A percentile compares a stretch with the other conserved stretches of the same genome.
phyloP scores from a whole-genome alignment of 371 early-diverging fungal genomes.

The Apophysomyces variabilis region DNA sequence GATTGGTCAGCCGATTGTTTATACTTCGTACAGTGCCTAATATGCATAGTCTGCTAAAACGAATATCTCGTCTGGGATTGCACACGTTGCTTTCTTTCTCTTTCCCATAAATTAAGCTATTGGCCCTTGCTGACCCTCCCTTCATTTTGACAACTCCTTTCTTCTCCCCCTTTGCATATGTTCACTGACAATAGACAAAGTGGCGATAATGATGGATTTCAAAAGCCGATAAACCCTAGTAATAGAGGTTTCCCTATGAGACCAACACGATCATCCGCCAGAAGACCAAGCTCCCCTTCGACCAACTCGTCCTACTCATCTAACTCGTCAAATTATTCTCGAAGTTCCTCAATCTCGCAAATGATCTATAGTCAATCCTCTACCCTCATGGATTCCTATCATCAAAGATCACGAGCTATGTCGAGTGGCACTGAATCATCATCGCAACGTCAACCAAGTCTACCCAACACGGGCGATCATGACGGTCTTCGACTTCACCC shows the following conservation, averaged over 20 bases:
- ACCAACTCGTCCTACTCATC: slow-evolving; percentile 6
- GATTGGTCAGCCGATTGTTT: neutral
- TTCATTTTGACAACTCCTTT: neutral
- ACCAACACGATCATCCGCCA: neutral
- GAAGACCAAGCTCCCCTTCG: neutral
- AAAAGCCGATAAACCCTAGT: neutral
- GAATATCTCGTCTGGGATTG: neutral
- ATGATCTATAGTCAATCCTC: neutral
- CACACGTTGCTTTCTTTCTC: slow-evolving; percentile 1
- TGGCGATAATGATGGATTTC: neutral
- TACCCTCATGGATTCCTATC: neutral
- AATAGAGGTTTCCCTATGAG: neutral
- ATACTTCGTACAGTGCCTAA: neutral
- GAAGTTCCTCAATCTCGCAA: neutral
- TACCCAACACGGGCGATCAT: neutral
- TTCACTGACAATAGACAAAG: neutral
- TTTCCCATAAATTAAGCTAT: neutral
- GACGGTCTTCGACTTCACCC: neutral
- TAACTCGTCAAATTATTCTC: neutral
- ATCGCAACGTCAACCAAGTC: neutral
- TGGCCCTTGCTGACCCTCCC: neutral
- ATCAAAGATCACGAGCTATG: slow-evolving; percentile 2
- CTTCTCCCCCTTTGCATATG: neutral
- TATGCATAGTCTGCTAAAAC: neutral
- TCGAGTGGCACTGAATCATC: neutral